Conservation (phyloP, 2,329 filamentous ascomycete genomes). For the Septoria linicola region DNA sequence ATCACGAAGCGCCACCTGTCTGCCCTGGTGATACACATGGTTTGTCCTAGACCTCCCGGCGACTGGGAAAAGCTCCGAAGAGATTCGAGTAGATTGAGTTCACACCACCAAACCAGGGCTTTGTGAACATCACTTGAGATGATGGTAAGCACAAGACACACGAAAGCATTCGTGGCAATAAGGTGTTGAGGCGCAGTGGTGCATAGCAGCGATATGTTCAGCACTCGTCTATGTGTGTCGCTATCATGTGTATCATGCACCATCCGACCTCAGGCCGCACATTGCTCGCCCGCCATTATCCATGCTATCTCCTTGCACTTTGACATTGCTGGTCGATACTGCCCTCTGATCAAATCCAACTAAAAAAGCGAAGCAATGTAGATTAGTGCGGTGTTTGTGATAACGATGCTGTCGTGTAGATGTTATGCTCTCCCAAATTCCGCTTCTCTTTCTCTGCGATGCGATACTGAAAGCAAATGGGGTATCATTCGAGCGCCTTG, state of each 20-base stretch:
- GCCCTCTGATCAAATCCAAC: background rate
- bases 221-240: background rate
- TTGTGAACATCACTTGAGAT: background rate
- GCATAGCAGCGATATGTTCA: background rate
- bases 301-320: background rate
- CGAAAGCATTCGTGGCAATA: background rate
- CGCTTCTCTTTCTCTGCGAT: background rate
- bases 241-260: background rate
- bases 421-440: slow-evolving; percentile 1
- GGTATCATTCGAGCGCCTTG: slow-evolving; percentile 29
- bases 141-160: background rate
- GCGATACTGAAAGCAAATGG: slow-evolving; percentile 20
- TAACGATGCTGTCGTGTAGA: slow-evolving; percentile 1
- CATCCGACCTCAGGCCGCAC: background rate
- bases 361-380: background rate
- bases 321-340: background rate
- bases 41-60: background rate
- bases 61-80: background rate
- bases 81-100: slow-evolving; percentile 3
- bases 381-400: background rate
- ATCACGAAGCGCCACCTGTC: too few relatives aligned
- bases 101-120: background rate
- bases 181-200: background rate
- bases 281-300: background rate
- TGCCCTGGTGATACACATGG: too few relatives aligned